Evolutionary conservation across 2,329 filamentous ascomycete genomes (phyloP), one percentile per base, ranked within the genome.

Genomic region (Cladosporium colombiae): DNA sequence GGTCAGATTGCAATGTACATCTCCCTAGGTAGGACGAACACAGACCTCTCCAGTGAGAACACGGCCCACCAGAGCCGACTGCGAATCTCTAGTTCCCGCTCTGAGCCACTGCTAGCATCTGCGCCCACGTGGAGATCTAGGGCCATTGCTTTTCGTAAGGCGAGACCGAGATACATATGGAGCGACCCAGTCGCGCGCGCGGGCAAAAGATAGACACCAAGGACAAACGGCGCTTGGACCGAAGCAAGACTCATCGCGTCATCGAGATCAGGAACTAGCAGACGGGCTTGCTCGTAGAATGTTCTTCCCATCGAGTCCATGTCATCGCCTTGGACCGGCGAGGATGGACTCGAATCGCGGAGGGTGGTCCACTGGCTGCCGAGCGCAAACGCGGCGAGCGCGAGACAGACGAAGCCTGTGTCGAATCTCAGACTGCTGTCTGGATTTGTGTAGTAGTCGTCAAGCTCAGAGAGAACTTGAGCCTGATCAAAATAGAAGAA

Each of bases 401-500:
- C n/a, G n/a, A n/a, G n/a, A n/a, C n/a, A n/a, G n/a, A n/a, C n/a
- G n/a, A n/a, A n/a, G n/a, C n/a, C n/a, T n/a, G n/a, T n/a, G n/a
- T n/a, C n/a, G n/a, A n/a, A n/a, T n/a, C n/a, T n/a, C n/a, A n/a
- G n/a, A 56, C 56, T 18, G 29, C 56, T 61, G 3, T 23, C 2
- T 5, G 18, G 23, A 29, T 60, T 21, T 2, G 44, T 25, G 44
- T 65, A 61, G 29, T 61, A 61, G 6, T 55, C 40, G 16, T 59
- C 33, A 3, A 65, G n/a, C 33, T 55, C 56, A 21, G 21, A 18
- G 5, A 61, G 16, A 4, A 65, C 16, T 10, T 25, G 31, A 6
- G 63, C 63, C 25, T 50, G 56, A 31, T 65, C 55, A 29, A 65
- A 65, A n/a, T 60, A 65, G 56, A 65, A 65, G 56, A 65, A 65